These are phyloP conservation scores for Melampsora larici-populina DNA, from an alignment of 1,284 basidiomycete genomes.

Conservation along the genomic window DNA sequence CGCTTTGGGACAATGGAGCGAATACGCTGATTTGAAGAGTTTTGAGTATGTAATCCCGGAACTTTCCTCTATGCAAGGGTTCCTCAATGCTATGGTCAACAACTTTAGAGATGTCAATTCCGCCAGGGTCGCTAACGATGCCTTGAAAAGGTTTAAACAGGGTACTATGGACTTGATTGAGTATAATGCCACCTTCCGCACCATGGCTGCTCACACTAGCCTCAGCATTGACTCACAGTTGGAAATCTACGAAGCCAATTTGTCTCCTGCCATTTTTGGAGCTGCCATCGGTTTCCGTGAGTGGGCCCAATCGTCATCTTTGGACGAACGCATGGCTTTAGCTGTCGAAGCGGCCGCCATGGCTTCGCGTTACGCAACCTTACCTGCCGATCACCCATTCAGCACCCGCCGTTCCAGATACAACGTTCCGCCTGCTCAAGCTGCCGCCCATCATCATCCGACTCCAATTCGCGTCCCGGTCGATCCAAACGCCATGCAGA, in stretches of 20 bases:
- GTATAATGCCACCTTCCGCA: not conserved
- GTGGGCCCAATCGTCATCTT: not conserved
- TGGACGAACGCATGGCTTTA: not conserved
- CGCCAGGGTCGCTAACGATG: not conserved
- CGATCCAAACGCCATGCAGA: conserved; percentile 1
- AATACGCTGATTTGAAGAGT: not conserved
- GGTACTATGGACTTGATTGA: not conserved
- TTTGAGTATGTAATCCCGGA: not conserved
- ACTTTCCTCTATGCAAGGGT: not conserved
- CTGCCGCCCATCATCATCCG: not conserved
- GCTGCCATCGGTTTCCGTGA: not conserved
- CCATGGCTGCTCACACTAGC: not conserved
- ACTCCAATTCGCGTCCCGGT: not conserved
- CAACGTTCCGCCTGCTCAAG: no score
- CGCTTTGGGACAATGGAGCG: not conserved
- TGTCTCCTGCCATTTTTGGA: not conserved
- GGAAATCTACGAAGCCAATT: not conserved
- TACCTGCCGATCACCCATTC: not conserved
- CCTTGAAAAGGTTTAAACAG: not conserved
- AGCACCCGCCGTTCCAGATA: not conserved
- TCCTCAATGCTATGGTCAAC: not conserved
- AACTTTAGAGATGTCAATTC: not conserved
- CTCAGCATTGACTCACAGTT: not conserved
- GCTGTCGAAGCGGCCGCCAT: not conserved
- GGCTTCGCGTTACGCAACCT: not conserved